A percentile compares a stretch with the other conserved stretches of the same genome.
Conservation (phyloP, 2,329 filamentous ascomycete genomes). For the Bipolaris cookei region DNA sequence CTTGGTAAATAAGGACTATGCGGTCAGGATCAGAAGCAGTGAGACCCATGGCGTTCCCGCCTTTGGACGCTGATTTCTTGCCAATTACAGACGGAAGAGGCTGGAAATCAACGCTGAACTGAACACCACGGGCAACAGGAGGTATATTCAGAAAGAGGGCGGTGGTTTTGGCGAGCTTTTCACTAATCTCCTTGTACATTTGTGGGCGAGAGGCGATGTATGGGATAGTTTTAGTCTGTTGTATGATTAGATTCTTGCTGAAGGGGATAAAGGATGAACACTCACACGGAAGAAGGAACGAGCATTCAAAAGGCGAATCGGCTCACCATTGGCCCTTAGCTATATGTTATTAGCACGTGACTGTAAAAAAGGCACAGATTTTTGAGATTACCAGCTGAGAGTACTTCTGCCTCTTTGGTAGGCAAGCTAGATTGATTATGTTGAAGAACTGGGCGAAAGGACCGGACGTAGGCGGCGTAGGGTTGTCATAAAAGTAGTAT, state of each 20-base stretch:
- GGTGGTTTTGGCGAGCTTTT: constrained; percentile 36
- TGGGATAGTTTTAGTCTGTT: constrained; percentile 35
- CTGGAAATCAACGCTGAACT: constrained; percentile 36
- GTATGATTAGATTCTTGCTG: not conserved
- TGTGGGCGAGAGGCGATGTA: constrained; percentile 35
- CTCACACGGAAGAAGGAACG: constrained; percentile 33
- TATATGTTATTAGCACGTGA: constrained; percentile 8
- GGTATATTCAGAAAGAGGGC: constrained; percentile 28
- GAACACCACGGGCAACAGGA: constrained; percentile 16
- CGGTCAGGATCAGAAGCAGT: constrained; percentile 28
- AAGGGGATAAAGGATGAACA: constrained; percentile 7
- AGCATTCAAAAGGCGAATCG: constrained; percentile 16
- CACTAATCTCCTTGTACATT: constrained; percentile 46
- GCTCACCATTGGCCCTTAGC: constrained; percentile 26
- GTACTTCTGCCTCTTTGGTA: constrained; percentile 40
- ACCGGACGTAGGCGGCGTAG: constrained; percentile 38
- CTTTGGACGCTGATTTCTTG: constrained; percentile 23
- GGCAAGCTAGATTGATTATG: constrained; percentile 30
- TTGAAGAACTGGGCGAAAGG: constrained; percentile 45
- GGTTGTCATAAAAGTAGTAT: constrained; percentile 33
- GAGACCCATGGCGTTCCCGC: constrained; percentile 37
- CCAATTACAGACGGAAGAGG: constrained; percentile 30
- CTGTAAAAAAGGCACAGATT: not conserved
- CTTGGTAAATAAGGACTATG: constrained; percentile 31
- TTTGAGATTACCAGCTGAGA: constrained; percentile 34